Conservation (phyloP, 2,329 filamentous ascomycete species). For the Botrytis fabae region DNA sequence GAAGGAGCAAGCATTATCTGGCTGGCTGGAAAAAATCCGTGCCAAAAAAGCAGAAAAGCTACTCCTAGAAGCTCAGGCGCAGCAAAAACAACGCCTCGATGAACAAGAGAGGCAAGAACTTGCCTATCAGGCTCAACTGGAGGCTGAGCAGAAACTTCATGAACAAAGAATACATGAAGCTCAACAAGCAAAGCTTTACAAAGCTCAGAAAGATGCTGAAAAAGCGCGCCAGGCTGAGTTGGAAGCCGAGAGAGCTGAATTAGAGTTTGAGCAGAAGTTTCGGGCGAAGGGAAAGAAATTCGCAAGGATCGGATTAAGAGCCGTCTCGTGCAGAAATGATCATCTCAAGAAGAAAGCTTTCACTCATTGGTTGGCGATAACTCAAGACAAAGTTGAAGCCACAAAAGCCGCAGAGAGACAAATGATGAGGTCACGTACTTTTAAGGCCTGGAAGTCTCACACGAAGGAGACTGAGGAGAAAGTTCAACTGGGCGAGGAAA, state of each 20-base stretch:
- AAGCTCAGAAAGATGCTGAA: conserved; percentile 5
- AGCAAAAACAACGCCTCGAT: background rate
- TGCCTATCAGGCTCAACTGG: background rate
- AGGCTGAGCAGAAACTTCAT: background rate
- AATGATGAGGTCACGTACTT: conserved; percentile 67
- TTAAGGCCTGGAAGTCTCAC: conserved; percentile 68
- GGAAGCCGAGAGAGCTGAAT: conserved; percentile 9
- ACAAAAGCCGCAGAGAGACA: conserved; percentile 69
- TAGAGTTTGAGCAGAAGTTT: conserved; percentile 21
- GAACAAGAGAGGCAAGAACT: background rate
- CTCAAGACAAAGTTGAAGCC: conserved; percentile 63
- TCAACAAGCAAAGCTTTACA: background rate
- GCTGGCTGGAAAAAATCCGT: background rate
- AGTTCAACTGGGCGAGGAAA: conserved; percentile 44
- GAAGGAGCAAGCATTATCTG: background rate
- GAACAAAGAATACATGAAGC: background rate
- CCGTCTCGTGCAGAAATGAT: conserved; percentile 62
- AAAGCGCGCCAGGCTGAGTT: conserved; percentile 2
- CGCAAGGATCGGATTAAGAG: conserved; percentile 57
- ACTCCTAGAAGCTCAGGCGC: background rate
- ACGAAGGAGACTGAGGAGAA: conserved; percentile 49
- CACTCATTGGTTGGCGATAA: conserved; percentile 66
- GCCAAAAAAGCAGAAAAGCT: background rate
- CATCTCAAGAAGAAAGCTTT: conserved; percentile 66
- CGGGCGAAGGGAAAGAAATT: conserved; percentile 54